phyloP scores from a whole-genome alignment of 148 eudicot genomes.

The Polygonum maritimum region DNA sequence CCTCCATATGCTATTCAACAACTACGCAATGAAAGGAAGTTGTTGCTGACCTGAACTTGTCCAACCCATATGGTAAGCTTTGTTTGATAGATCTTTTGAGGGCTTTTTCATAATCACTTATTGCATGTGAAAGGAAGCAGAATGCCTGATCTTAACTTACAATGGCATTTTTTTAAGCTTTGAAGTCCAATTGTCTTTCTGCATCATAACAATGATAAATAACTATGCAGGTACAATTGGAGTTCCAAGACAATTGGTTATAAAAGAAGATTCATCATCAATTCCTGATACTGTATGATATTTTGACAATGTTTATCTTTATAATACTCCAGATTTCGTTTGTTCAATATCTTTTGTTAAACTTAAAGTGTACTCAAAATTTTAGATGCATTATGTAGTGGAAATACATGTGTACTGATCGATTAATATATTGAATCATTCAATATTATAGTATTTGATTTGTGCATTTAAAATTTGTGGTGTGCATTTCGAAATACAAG shows the following conservation, averaged over 20 bases:
- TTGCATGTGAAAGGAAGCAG: not conserved
- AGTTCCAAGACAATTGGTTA: conserved; percentile 64
- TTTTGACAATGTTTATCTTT: not conserved
- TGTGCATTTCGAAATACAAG: too few species aligned
- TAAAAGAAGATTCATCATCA: conserved; percentile 41
- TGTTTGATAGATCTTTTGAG: not conserved
- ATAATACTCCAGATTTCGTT: too few species aligned
- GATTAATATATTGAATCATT: too few species aligned
- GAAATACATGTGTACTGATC: too few species aligned
- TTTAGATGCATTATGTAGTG: too few species aligned
- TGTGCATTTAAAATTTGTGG: too few species aligned
- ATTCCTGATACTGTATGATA: conserved; percentile 40
- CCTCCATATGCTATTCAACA: conserved; percentile 63
- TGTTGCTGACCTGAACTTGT: conserved; percentile 55
- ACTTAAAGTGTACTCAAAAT: too few species aligned
- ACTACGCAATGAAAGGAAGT: conserved; percentile 45
- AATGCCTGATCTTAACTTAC: not conserved
- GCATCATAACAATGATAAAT: not conserved
- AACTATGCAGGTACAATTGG: conserved; percentile 45
- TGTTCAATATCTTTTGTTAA: too few species aligned
- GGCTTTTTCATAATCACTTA: not conserved
- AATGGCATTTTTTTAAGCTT: not conserved
- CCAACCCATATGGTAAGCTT: conserved; percentile 39
- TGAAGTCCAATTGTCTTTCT: not conserved
- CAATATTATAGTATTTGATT: too few species aligned